phyloP scores from a whole-genome alignment of 2,329 filamentous ascomycete species.

The Blastomyces gilchristii region DNA sequence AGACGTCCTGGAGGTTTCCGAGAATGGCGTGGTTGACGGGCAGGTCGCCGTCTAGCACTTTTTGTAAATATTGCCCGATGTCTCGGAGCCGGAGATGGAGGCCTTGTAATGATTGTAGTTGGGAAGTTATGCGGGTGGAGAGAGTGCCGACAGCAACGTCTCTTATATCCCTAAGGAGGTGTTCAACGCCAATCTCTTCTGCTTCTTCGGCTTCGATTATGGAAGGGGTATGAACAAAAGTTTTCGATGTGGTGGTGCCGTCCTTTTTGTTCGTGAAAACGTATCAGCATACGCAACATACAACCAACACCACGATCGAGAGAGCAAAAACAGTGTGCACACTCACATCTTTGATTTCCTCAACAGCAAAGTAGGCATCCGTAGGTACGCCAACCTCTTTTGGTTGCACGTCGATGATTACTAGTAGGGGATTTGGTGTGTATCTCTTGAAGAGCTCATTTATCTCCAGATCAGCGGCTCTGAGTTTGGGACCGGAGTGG shows the following conservation, averaged over 20 bases:
- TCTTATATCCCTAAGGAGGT: slow-evolving; percentile 92
- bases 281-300: slow-evolving; percentile 7
- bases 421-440: slow-evolving; percentile 87
- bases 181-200: slow-evolving; percentile 97
- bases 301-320: slow-evolving; percentile 4
- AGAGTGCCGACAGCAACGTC: slow-evolving; percentile 96
- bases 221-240: slow-evolving; percentile 95
- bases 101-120: slow-evolving; percentile 93
- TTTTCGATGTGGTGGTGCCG: slow-evolving; percentile 91
- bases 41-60: slow-evolving; percentile 83
- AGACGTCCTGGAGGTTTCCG: slow-evolving; percentile 96
- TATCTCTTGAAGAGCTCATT: slow-evolving; percentile 99
- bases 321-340: background rate
- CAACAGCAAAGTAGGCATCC: slow-evolving; percentile 97
- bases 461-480: slow-evolving; percentile 95
- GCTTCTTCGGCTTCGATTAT: slow-evolving; percentile 98
- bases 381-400: slow-evolving; percentile 97
- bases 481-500: slow-evolving; percentile 92
- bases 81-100: slow-evolving; percentile 89
- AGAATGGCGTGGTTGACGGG: slow-evolving; percentile 96
- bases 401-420: slow-evolving; percentile 97
- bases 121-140: slow-evolving; percentile 92
- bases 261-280: slow-evolving; percentile 49
- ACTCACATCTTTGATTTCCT: slow-evolving; percentile 97
- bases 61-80: slow-evolving; percentile 90